Conservation (phyloP, 1,139 yeast species). For the Saccharomycopsis hybrid region DNA sequence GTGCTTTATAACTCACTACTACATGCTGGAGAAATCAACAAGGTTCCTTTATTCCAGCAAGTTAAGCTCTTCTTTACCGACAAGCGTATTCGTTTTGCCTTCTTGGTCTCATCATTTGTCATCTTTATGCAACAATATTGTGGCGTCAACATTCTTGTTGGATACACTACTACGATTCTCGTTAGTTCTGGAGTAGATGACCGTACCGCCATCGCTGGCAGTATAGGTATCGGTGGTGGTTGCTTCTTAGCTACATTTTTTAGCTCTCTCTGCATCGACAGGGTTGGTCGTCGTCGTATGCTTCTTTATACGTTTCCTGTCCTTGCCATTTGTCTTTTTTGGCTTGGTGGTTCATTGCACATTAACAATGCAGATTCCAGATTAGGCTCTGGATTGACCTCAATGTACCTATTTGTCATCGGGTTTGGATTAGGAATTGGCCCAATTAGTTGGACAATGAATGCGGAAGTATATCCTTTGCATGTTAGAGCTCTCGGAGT, state of each 20-base stretch:
- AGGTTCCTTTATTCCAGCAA: slow-evolving; percentile 35
- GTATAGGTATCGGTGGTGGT: slow-evolving; percentile 54
- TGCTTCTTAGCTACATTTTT: slow-evolving; percentile 47
- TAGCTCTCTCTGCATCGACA: slow-evolving; percentile 48
- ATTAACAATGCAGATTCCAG: slow-evolving; percentile 34
- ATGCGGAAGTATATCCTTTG: slow-evolving; percentile 51
- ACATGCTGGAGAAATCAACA: slow-evolving; percentile 35
- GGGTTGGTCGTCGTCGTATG: slow-evolving; percentile 48
- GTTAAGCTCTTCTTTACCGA: slow-evolving; percentile 39
- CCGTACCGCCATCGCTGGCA: slow-evolving; percentile 42
- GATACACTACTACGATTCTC: slow-evolving; percentile 47
- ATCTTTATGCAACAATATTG: slow-evolving; percentile 57
- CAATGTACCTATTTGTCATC: slow-evolving; percentile 43
- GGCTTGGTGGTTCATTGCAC: slow-evolving; percentile 46
- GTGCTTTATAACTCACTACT: slow-evolving; percentile 38
- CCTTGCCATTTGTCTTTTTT: slow-evolving; percentile 42
- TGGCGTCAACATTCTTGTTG: slow-evolving; percentile 51
- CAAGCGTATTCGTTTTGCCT: slow-evolving; percentile 47
- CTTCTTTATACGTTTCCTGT: slow-evolving; percentile 45
- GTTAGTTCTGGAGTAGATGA: slow-evolving; percentile 40
- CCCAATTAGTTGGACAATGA: slow-evolving; percentile 50
- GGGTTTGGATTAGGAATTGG: slow-evolving; percentile 52
- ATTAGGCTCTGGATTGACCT: slow-evolving; percentile 39
- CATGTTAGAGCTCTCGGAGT: slow-evolving; percentile 49
- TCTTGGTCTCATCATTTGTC: slow-evolving; percentile 46